Evolutionary conservation across 192 early-diverging fungal genomes (phyloP).

Genomic region (Allomyces arbusculus): DNA sequence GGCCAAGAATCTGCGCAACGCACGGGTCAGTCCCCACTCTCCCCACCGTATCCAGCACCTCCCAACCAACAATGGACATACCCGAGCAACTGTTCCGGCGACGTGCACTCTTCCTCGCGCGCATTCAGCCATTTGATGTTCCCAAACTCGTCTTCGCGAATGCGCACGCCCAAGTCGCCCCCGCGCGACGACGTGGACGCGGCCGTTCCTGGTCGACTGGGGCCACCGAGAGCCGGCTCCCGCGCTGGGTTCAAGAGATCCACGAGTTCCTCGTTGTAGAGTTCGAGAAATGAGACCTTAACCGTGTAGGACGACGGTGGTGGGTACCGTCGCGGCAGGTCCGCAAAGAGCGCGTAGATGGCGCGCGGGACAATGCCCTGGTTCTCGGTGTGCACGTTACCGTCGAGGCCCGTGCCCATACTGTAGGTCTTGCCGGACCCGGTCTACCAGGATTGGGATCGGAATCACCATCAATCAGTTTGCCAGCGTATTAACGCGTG

Average conservation of each 20-base stretch:
- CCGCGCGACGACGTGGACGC: slow-evolving; percentile 67
- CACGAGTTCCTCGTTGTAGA: slow-evolving; percentile 92
- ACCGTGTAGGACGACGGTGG: slow-evolving; percentile 16
- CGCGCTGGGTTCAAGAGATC: slow-evolving; percentile 58
- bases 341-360: slow-evolving; percentile 34
- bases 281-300: slow-evolving; percentile 77
- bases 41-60: too few relatives aligned
- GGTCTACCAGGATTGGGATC: slow-evolving; percentile 2
- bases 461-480: not conserved
- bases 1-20: slow-evolving; percentile 22
- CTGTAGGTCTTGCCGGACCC: slow-evolving; percentile 7
- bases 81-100: not conserved
- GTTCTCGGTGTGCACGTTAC: slow-evolving; percentile 7
- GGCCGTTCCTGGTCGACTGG: slow-evolving; percentile 36
- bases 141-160: slow-evolving; percentile 52
- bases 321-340: not conserved
- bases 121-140: slow-evolving; percentile 10
- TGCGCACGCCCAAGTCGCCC: slow-evolving; percentile 46
- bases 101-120: slow-evolving; percentile 6
- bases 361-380: slow-evolving; percentile 56
- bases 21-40: not conserved
- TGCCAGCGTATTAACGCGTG: not conserved
- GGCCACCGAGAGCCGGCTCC: slow-evolving; percentile 7
- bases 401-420: slow-evolving; percentile 9
- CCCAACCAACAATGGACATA: not conserved